A percentile compares a stretch with the other conserved stretches of the same genome.
Conservation (phyloP, 306 rosid genomes). For the Pyrus betulifolia region DNA sequence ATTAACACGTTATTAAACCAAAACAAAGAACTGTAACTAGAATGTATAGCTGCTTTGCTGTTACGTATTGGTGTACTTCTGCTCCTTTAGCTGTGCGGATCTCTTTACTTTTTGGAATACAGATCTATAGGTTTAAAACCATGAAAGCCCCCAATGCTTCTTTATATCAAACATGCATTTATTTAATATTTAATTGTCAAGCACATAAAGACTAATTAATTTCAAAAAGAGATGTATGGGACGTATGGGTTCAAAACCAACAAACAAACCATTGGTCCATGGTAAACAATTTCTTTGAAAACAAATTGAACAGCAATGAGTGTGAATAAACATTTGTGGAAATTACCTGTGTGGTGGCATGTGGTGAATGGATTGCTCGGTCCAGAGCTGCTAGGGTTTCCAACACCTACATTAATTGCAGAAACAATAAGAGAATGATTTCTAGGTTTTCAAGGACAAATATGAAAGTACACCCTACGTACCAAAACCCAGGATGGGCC, state of each 20-base stretch:
- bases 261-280: neutral
- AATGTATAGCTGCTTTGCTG: neutral
- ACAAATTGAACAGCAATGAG: conserved; percentile 9
- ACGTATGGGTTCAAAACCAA: neutral
- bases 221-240: neutral
- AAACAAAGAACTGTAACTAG: neutral
- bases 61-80: neutral
- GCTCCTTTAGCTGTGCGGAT: neutral
- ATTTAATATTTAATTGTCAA: neutral
- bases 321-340: neutral
- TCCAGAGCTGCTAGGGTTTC: conserved; percentile 96
- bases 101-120: neutral
- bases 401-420: conserved; percentile 56
- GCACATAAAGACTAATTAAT: neutral
- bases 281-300: neutral
- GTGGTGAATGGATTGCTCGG: conserved; percentile 94
- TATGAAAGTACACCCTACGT: conserved; percentile 25
- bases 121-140: neutral
- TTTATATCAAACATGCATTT: neutral
- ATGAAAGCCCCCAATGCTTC: neutral
- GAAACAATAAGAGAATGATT: conserved; percentile 8
- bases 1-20: neutral
- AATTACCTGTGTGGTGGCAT: conserved; percentile 90
- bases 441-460: conserved; percentile 2
- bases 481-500: conserved; percentile 99